Evolutionary conservation across 345 rosid species (phyloP).

Genomic region (Viola odorata): DNA sequence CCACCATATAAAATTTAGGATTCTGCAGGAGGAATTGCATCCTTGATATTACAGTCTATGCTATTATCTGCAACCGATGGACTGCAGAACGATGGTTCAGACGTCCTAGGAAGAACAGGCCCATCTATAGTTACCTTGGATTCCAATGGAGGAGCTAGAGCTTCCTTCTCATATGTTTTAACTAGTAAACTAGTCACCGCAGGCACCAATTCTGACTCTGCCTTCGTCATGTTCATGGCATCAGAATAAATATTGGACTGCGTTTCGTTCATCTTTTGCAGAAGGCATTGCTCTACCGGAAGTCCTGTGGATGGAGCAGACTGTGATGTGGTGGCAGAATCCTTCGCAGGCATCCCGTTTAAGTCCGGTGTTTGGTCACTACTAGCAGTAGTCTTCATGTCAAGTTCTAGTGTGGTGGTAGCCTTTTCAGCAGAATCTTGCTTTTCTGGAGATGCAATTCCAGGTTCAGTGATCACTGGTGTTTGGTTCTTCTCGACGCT

Average conservation of each 20-base stretch:
- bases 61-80: constrained; percentile 13
- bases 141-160: constrained; percentile 3
- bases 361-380: constrained; percentile 3
- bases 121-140: constrained; percentile 10
- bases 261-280: constrained; percentile 18
- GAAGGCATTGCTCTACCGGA: constrained; percentile 21
- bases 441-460: constrained; percentile 7
- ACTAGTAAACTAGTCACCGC: background rate
- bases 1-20: constrained; percentile 16
- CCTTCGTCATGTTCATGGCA: constrained; percentile 2
- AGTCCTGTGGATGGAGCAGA: constrained; percentile 18
- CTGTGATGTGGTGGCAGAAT: constrained; percentile 2
- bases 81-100: constrained; percentile 12
- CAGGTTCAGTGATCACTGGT: constrained; percentile 20
- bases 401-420: constrained; percentile 24
- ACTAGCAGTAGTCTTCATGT: constrained; percentile 22
- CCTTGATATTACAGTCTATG: constrained; percentile 19
- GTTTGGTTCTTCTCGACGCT: constrained; percentile 11
- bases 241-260: constrained; percentile 15
- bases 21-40: constrained; percentile 19
- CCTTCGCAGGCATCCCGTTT: constrained; percentile 9
- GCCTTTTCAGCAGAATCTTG: constrained; percentile 20
- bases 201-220: constrained; percentile 1
- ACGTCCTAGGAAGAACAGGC: constrained; percentile 9
- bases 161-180: constrained; percentile 5